These are phyloP conservation scores for Helenozyma rhizophorensis DNA, from an alignment of 805 yeast species.

Conservation along the genomic window DNA sequence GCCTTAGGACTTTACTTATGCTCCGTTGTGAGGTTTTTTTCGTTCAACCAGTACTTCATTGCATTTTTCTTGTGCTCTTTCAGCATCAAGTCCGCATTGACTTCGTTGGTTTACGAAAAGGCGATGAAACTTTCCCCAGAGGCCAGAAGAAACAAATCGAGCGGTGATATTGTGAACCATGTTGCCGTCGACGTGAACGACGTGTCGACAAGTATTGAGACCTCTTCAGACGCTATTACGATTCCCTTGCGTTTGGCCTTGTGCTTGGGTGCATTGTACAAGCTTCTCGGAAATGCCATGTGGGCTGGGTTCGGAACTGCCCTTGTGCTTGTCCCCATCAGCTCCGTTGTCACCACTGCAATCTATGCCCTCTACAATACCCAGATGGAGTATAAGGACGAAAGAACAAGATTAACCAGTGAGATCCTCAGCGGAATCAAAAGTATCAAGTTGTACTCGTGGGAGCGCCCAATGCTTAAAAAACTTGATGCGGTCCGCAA, in stretches of 20 bases:
- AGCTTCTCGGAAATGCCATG: constrained; percentile 54
- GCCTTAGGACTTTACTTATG: constrained; percentile 62
- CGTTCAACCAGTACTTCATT: constrained; percentile 17
- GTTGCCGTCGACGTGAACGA: constrained; percentile 72
- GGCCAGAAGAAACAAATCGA: constrained; percentile 52
- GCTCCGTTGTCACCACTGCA: constrained; percentile 42
- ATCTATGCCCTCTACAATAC: constrained; percentile 43
- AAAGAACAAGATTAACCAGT: constrained; percentile 52
- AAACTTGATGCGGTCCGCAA: constrained; percentile 53
- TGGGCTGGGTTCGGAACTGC: constrained; percentile 54
- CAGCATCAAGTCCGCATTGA: constrained; percentile 43
- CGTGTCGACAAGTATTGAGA: constrained; percentile 49
- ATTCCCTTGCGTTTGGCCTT: constrained; percentile 50
- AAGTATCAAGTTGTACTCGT: constrained; percentile 62
- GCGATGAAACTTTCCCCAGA: constrained; percentile 64
- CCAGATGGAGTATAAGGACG: constrained; percentile 62
- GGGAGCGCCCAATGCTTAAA: constrained; percentile 63
- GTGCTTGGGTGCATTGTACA: constrained; percentile 51
- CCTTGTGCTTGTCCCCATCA: constrained; percentile 55
- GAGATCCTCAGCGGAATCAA: constrained; percentile 60
- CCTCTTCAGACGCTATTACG: constrained; percentile 44
- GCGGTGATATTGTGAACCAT: constrained; percentile 78
- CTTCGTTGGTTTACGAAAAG: constrained; percentile 66
- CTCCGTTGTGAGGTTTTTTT: constrained; percentile 17
- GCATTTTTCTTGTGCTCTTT: constrained; percentile 16